phyloP scores from a whole-genome alignment of 768 basidiomycete genomes.

The Lyophyllum shimeji region DNA sequence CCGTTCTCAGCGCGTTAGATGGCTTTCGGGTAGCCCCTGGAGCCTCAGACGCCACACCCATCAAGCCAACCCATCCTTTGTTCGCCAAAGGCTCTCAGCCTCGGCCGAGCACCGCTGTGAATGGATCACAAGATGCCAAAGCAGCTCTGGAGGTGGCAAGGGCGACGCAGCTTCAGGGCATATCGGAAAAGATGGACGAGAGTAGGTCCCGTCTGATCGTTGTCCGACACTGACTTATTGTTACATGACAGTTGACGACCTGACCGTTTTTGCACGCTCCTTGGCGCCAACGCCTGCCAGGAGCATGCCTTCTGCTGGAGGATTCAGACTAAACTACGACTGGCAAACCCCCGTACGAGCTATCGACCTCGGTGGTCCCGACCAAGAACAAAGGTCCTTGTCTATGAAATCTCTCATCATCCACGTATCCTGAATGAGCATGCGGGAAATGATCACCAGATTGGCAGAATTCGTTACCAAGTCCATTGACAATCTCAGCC shows the following conservation, averaged over 20 bases:
- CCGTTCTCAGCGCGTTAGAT: conserved; percentile 31
- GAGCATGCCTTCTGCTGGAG: conserved; percentile 15
- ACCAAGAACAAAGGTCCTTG: conserved; percentile 50
- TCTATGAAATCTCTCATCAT: neutral
- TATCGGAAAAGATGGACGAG: neutral
- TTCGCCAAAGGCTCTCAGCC: neutral
- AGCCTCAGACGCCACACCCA: conserved; percentile 7
- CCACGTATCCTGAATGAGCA: neutral
- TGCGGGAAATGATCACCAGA: conserved; percentile 28
- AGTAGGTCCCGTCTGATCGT: conserved; percentile 5
- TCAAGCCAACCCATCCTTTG: neutral
- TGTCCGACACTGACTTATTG: neutral
- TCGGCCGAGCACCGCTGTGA: neutral
- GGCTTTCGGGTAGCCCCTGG: conserved; percentile 17
- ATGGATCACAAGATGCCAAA: neutral
- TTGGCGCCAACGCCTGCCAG: conserved; percentile 8
- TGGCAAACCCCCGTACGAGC: conserved; percentile 42
- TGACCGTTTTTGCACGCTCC: conserved; percentile 20
- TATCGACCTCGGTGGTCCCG: conserved; percentile 58
- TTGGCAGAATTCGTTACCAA: conserved; percentile 63
- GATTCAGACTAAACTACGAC: conserved; percentile 53
- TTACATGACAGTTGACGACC: conserved; percentile 10
- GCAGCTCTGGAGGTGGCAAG: conserved; percentile 1
- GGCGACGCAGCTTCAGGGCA: conserved; percentile 1
- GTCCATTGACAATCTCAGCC: conserved; percentile 56